Percentiles rank a stretch among this genome's conserved stretches.
These are phyloP conservation scores for Trichomonas gallinae DNA, from an alignment of 208 protist species.

Conservation along the genomic window DNA sequence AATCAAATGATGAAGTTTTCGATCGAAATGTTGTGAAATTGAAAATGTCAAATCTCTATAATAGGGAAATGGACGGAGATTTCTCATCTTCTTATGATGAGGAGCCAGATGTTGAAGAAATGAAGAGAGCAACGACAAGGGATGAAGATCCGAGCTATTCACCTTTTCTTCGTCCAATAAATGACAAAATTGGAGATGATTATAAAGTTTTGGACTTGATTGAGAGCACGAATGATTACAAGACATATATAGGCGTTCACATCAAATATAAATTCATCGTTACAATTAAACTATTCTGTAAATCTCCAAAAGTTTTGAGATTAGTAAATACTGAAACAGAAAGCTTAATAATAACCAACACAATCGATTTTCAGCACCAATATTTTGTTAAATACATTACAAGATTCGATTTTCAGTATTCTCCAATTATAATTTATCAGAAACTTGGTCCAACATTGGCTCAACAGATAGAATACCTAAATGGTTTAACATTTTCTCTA, in stretches of 20 bases:
- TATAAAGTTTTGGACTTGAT: background rate
- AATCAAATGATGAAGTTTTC: too few relatives aligned
- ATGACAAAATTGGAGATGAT: background rate
- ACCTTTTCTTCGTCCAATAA: background rate
- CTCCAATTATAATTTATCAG: background rate
- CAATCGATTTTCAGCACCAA: background rate
- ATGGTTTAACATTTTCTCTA: background rate
- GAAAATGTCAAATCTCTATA: too few relatives aligned
- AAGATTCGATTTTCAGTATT: background rate
- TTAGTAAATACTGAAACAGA: background rate
- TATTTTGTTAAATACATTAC: background rate
- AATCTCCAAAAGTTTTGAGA: background rate
- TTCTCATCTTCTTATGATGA: background rate
- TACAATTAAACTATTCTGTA: background rate
- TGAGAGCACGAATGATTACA: background rate
- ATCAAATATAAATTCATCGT: background rate
- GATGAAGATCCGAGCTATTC: background rate
- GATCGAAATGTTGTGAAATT: too few relatives aligned
- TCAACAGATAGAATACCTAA: background rate
- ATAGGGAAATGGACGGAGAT: background rate
- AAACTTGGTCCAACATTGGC: background rate
- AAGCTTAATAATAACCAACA: background rate
- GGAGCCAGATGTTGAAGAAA: background rate
- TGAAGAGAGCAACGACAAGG: background rate
- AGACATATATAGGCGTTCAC: background rate